Percentiles rank a stretch among this genome's conserved stretches.
Conservation (phyloP, 805 yeast genomes). For the Lipomyces anomalus region DNA sequence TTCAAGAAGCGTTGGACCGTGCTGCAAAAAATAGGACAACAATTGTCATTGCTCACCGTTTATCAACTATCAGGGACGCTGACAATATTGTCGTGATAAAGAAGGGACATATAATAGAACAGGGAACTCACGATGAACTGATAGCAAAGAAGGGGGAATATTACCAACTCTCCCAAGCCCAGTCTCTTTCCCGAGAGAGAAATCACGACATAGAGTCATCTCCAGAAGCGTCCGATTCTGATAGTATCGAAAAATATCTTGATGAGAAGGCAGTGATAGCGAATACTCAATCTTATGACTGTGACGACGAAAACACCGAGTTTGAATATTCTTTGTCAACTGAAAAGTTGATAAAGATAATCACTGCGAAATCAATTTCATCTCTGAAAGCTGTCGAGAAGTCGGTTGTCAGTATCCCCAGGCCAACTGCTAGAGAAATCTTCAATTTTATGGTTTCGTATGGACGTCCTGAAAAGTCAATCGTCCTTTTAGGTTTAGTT, state of each 20-base stretch:
- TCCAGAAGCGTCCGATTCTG: slow-evolving; percentile 21
- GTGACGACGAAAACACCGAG: not conserved
- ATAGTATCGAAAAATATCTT: not conserved
- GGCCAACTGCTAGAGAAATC: too few species aligned
- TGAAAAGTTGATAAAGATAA: too few species aligned
- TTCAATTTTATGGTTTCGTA: too few species aligned
- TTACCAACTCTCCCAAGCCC: slow-evolving; percentile 29
- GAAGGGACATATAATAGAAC: slow-evolving; percentile 42
- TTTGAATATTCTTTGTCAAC: too few species aligned
- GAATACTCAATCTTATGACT: not conserved
- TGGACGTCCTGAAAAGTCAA: too few species aligned
- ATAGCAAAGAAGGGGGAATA: slow-evolving; percentile 25
- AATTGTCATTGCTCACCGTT: slow-evolving; percentile 47
- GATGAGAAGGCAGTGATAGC: slow-evolving; percentile 5
- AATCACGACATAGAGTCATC: slow-evolving; percentile 15
- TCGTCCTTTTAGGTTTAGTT: slow-evolving; percentile 25
- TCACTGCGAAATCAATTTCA: too few species aligned
- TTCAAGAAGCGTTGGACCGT: slow-evolving; percentile 44
- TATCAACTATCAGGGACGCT: slow-evolving; percentile 46
- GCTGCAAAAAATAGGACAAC: slow-evolving; percentile 38
- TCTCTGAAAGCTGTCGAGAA: too few species aligned
- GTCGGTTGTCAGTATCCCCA: too few species aligned
- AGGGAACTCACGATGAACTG: slow-evolving; percentile 33
- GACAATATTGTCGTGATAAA: slow-evolving; percentile 42
- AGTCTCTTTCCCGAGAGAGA: slow-evolving; percentile 29